Percentiles rank a stretch among this genome's conserved stretches.
Conservation (phyloP, 1,284 basidiomycete genomes). For the Trametes versicolor region DNA sequence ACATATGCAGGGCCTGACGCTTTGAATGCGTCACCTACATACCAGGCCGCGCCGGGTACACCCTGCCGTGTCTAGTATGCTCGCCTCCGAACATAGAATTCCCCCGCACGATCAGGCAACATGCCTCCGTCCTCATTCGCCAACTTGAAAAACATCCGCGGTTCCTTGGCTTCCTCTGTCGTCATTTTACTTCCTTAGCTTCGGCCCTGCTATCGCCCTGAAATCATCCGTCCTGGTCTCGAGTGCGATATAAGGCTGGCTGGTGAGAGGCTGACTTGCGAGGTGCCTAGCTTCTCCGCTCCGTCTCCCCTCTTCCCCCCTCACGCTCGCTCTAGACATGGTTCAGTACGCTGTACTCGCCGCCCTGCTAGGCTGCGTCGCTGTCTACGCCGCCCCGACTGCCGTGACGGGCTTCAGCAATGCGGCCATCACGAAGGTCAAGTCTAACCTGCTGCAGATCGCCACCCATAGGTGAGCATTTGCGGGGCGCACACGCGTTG, state of each 20-base stretch:
- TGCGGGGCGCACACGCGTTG: background rate
- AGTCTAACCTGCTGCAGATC: constrained; percentile 39
- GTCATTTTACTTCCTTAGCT: constrained; percentile 16
- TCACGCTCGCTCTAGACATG: constrained; percentile 24
- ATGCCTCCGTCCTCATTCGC: constrained; percentile 8
- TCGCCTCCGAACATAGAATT: constrained; percentile 1
- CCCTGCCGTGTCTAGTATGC: constrained; percentile 4
- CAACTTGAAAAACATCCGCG: constrained; percentile 9
- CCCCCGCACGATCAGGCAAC: constrained; percentile 9
- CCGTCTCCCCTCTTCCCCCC: constrained; percentile 5
- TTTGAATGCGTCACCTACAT: background rate
- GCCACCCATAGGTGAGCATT: constrained; percentile 42
- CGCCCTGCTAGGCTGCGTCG: constrained; percentile 15
- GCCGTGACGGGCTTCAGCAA: constrained; percentile 30
- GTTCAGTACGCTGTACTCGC: constrained; percentile 13
- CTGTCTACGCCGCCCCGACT: constrained; percentile 17
- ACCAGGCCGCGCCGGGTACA: constrained; percentile 1
- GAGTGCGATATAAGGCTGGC: constrained; percentile 19
- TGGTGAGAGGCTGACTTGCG: background rate
- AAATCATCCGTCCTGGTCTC: background rate
- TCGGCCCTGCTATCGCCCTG: constrained; percentile 19
- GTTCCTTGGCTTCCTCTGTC: constrained; percentile 18
- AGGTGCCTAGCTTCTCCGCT: constrained; percentile 17
- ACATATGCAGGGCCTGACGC: background rate
- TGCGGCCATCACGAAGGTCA: constrained; percentile 34